Percentiles rank a stretch among this genome's conserved stretches.
These are phyloP conservation scores for Akanthomyces uredinophilus DNA, from an alignment of 2,329 filamentous ascomycete genomes.

Conservation along the genomic window DNA sequence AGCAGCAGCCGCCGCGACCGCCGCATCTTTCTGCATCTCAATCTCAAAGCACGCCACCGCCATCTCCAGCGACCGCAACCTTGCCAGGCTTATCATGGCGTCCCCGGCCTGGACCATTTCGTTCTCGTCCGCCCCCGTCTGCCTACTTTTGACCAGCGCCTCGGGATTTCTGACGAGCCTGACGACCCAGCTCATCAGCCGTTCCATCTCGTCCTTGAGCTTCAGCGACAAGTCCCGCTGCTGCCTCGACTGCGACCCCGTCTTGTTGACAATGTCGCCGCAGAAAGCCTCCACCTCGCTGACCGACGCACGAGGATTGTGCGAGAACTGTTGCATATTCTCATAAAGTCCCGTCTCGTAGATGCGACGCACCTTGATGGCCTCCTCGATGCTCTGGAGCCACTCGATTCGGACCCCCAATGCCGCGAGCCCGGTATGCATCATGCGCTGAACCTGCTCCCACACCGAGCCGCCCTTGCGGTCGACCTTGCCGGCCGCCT, in stretches of 20 bases:
- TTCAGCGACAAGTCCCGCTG: constrained; percentile 48
- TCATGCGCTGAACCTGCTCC: constrained; percentile 32
- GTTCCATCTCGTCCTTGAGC: constrained; percentile 47
- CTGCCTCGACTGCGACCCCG: constrained; percentile 42
- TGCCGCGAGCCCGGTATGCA: constrained; percentile 19
- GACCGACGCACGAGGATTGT: constrained; percentile 39
- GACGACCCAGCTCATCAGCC: constrained; percentile 38
- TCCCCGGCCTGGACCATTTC: background rate
- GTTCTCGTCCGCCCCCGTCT: too few relatives aligned
- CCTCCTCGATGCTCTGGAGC: constrained; percentile 31
- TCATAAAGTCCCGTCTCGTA: constrained; percentile 41
- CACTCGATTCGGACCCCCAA: constrained; percentile 16
- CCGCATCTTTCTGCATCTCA: background rate
- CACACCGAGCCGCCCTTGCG: constrained; percentile 29
- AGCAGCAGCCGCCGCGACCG: background rate
- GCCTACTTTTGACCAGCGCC: background rate
- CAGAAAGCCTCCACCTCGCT: constrained; percentile 51
- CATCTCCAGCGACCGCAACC: constrained; percentile 15
- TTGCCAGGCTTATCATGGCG: background rate
- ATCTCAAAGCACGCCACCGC: constrained; percentile 17
- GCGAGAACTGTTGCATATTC: constrained; percentile 40
- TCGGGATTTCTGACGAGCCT: constrained; percentile 27
- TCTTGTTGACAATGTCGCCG: constrained; percentile 49
- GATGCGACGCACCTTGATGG: constrained; percentile 34
- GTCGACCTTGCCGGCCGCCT: constrained; percentile 17